Evolutionary conservation across 192 early-diverging fungal species (phyloP).

Genomic region (Umbelopsis sp.): DNA sequence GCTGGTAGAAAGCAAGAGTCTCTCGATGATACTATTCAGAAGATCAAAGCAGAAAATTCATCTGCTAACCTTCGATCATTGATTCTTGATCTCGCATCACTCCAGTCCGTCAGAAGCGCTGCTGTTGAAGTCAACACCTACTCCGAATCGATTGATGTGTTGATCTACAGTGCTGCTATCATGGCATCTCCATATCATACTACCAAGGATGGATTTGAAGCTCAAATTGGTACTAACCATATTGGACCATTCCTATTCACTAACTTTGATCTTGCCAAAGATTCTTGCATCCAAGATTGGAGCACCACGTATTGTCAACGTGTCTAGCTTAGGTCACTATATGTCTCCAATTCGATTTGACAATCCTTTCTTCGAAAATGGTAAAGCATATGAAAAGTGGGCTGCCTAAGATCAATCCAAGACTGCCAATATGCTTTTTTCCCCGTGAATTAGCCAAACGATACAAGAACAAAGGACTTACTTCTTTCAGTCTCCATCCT

Average conservation of each 20-base stretch:
- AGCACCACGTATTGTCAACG: constrained; percentile 11
- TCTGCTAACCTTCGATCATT: constrained; percentile 26
- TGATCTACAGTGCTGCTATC: constrained; percentile 30
- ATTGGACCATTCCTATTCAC: constrained; percentile 54
- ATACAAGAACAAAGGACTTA: not conserved
- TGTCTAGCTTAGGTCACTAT: constrained; percentile 24
- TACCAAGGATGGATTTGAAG: constrained; percentile 61
- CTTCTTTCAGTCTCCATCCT: not conserved
- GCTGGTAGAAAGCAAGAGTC: constrained; percentile 25
- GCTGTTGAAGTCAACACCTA: constrained; percentile 13
- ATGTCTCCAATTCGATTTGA: not conserved
- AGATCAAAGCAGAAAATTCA: constrained; percentile 28
- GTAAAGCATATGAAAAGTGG: not conserved
- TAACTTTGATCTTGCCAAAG: not conserved
- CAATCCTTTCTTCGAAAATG: not conserved
- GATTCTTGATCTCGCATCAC: constrained; percentile 29
- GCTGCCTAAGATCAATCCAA: constrained; percentile 13
- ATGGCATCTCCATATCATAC: constrained; percentile 58
- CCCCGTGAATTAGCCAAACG: not conserved
- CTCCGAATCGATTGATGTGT: constrained; percentile 32
- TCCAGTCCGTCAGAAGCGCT: constrained; percentile 36
- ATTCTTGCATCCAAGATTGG: constrained; percentile 17
- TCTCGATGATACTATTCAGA: constrained; percentile 5
- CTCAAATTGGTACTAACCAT: constrained; percentile 69
- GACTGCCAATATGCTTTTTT: constrained; percentile 11